These are phyloP conservation scores for Pyrrhoderma lamaoense DNA, from an alignment of 1,284 basidiomycete species.

Conservation along the genomic window DNA sequence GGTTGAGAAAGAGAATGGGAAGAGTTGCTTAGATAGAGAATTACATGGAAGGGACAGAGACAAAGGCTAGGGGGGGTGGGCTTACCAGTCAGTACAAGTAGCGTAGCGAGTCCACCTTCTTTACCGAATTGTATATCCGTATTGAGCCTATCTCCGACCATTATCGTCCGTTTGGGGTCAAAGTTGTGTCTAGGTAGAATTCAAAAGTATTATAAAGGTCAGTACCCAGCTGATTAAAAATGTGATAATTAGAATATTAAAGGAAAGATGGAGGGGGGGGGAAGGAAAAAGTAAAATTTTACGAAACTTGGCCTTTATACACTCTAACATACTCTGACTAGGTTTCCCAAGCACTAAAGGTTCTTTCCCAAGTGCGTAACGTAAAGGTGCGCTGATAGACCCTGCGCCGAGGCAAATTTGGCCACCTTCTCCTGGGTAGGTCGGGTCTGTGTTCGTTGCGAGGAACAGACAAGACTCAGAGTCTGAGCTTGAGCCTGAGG, in stretches of 20 bases:
- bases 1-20: too few species aligned
- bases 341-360: conserved; percentile 91
- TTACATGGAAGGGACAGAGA: too few species aligned
- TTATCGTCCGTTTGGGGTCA: conserved; percentile 80
- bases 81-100: conserved; percentile 79
- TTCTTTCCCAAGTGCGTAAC: conserved; percentile 62
- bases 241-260: neutral
- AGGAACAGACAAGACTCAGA: conserved; percentile 82
- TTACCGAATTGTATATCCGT: conserved; percentile 94
- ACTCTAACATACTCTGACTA: conserved; percentile 87
- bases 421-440: conserved; percentile 76
- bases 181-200: conserved; percentile 69
- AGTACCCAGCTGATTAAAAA: neutral
- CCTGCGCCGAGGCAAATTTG: conserved; percentile 77
- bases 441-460: conserved; percentile 89
- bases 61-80: too few species aligned
- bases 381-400: conserved; percentile 75
- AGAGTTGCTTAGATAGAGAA: too few species aligned
- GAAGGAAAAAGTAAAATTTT: conserved; percentile 29
- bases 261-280: neutral
- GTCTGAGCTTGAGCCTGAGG: too few species aligned
- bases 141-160: conserved; percentile 92
- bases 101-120: conserved; percentile 76
- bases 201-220: too few species aligned
- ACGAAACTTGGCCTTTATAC: conserved; percentile 94